A percentile compares a stretch with the other conserved stretches of the same genome.
phyloP scores from a whole-genome alignment of 1,139 yeast genomes.

The Torulaspora pretoriensis region DNA sequence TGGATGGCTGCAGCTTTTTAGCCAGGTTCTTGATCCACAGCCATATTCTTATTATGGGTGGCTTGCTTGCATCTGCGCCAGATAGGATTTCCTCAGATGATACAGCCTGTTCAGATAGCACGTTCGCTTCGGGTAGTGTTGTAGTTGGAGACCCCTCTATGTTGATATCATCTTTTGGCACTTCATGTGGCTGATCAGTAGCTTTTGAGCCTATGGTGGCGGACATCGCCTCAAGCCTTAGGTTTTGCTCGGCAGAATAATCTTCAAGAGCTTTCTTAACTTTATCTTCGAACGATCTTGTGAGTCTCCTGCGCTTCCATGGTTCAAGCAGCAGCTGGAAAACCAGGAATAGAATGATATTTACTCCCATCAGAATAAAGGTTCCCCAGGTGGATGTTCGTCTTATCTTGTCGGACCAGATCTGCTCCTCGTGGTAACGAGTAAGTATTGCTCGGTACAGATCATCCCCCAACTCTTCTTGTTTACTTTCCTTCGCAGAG shows the following conservation, averaged over 20 bases:
- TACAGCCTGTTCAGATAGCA: neutral
- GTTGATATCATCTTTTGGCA: neutral
- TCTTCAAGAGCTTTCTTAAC: constrained; percentile 55
- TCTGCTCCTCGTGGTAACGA: constrained; percentile 93
- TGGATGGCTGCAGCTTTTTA: constrained; percentile 6
- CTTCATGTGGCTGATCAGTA: neutral
- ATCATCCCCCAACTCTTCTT: constrained; percentile 66
- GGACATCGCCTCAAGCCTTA: constrained; percentile 19
- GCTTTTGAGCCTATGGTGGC: constrained; percentile 23
- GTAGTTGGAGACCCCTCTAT: neutral
- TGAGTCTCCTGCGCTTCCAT: constrained; percentile 80
- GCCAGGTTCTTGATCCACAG: constrained; percentile 6
- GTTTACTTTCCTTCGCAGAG: constrained; percentile 54
- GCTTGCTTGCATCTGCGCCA: constrained; percentile 9
- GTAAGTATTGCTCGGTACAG: constrained; percentile 76
- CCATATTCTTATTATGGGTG: constrained; percentile 3
- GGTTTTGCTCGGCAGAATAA: constrained; percentile 32
- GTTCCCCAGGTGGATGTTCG: constrained; percentile 98
- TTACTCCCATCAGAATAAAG: constrained; percentile 82
- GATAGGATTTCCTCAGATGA: neutral
- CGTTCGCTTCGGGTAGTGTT: neutral
- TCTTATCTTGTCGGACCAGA: constrained; percentile 96
- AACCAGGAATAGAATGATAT: constrained; percentile 67
- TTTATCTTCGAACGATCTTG: constrained; percentile 76
- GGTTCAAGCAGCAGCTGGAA: constrained; percentile 92